Percentiles rank a stretch among this genome's conserved stretches.
Conservation (phyloP, 2,329 filamentous ascomycete species). For the Xylogone sp. region DNA sequence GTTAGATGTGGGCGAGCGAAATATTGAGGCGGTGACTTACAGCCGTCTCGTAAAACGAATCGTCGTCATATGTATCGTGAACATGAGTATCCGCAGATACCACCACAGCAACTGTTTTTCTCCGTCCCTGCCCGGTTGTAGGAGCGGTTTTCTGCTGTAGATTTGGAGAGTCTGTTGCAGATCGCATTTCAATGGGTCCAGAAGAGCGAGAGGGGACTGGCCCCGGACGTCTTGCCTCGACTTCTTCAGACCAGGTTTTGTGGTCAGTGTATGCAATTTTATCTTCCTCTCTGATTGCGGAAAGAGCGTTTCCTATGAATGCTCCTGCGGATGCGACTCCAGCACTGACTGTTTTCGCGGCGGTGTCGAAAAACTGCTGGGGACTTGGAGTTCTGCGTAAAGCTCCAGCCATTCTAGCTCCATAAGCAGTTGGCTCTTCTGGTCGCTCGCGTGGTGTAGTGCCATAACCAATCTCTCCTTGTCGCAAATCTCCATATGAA, state of each 20-base stretch:
- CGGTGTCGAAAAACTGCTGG: slow-evolving; percentile 82
- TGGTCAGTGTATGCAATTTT: slow-evolving; percentile 78
- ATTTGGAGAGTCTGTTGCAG: slow-evolving; percentile 16
- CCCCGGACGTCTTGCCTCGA: slow-evolving; percentile 58
- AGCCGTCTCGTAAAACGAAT: slow-evolving; percentile 69
- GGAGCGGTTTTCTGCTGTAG: slow-evolving; percentile 13
- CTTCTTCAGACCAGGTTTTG: slow-evolving; percentile 89
- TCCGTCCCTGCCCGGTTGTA: slow-evolving; percentile 29
- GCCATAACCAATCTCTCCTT: slow-evolving; percentile 38
- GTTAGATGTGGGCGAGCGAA: slow-evolving; percentile 8
- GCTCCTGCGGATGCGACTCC: slow-evolving; percentile 81
- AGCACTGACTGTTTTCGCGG: slow-evolving; percentile 75
- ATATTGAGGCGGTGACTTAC: slow-evolving; percentile 48
- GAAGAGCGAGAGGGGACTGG: slow-evolving; percentile 13
- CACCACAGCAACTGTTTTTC: slow-evolving; percentile 82
- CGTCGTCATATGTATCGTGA: slow-evolving; percentile 56
- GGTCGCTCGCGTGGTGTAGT: slow-evolving; percentile 31
- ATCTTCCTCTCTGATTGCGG: slow-evolving; percentile 81
- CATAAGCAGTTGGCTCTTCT: slow-evolving; percentile 55
- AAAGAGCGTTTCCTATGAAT: slow-evolving; percentile 76
- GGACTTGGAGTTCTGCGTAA: slow-evolving; percentile 80
- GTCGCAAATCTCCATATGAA: slow-evolving; percentile 34
- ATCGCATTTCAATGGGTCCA: slow-evolving; percentile 19
- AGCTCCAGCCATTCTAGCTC: slow-evolving; percentile 75
- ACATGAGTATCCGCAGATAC: slow-evolving; percentile 72